These are phyloP conservation scores for Endocladia muricata DNA, from an alignment of 31 red algal genomes.

Conservation along the genomic window DNA sequence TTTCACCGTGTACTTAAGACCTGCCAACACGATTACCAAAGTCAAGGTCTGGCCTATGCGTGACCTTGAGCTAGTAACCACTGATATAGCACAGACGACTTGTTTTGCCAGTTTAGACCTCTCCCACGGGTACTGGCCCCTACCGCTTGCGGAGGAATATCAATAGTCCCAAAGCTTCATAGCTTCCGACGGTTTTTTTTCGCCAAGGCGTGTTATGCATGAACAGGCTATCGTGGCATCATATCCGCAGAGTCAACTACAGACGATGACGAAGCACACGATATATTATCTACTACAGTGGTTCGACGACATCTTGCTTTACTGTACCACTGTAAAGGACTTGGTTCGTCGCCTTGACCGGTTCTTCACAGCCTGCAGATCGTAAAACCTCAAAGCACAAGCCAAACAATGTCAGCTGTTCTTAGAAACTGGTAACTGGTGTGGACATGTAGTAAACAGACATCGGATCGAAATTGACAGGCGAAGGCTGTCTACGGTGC, in stretches of 20 bases:
- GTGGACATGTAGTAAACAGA: background rate
- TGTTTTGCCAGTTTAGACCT: slow-evolving; percentile 25
- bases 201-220: slow-evolving; percentile 7
- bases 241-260: slow-evolving; percentile 11
- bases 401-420: slow-evolving; percentile 14
- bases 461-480: background rate
- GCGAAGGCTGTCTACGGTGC: background rate
- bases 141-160: background rate
- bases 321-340: background rate
- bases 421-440: slow-evolving; percentile 1
- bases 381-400: slow-evolving; percentile 1
- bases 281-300: background rate
- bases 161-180: slow-evolving; percentile 26
- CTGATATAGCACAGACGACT: background rate
- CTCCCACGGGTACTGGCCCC: slow-evolving; percentile 19
- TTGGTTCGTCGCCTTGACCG: background rate
- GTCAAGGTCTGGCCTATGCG: slow-evolving; percentile 22
- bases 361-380: slow-evolving; percentile 5
- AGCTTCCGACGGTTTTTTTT: background rate
- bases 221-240: slow-evolving; percentile 10
- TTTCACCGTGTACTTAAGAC: slow-evolving; percentile 21
- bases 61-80: background rate
- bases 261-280: background rate
- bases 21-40: slow-evolving; percentile 11
- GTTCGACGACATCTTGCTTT: slow-evolving; percentile 16